A percentile compares a stretch with the other conserved stretches of the same genome.
These are phyloP conservation scores for Fusarium sp. DNA, from an alignment of 2,329 filamentous ascomycete genomes.

Conservation along the genomic window DNA sequence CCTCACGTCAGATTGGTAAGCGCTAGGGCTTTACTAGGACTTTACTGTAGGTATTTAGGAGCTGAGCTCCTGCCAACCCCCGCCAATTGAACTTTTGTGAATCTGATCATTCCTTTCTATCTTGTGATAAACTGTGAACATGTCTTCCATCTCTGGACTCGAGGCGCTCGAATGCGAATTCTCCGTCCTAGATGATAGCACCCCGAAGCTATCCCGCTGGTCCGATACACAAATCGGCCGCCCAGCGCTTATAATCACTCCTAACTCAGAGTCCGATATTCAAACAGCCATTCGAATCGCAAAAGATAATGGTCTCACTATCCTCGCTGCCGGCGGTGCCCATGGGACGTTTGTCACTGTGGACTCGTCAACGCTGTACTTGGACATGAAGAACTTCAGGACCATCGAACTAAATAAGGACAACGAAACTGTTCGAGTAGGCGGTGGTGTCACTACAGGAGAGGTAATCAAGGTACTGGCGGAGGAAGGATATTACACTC, in stretches of 20 bases:
- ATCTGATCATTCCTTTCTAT: accelerated
- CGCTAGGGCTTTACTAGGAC: constrained; percentile 13
- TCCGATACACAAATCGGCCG: constrained; percentile 43
- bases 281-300: constrained; percentile 44
- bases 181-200: background rate
- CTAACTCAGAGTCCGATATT: constrained; percentile 47
- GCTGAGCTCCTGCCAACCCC: accelerated
- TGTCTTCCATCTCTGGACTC: constrained; percentile 7
- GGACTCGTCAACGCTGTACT: constrained; percentile 45
- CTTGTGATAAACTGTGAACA: background rate
- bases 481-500: constrained; percentile 48
- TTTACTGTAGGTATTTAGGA: background rate
- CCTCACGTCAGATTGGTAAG: constrained; percentile 23
- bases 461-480: constrained; percentile 44
- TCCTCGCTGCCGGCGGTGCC: constrained; percentile 47
- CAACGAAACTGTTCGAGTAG: constrained; percentile 42
- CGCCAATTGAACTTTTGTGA: background rate
- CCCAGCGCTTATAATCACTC: constrained; percentile 47
- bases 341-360: constrained; percentile 48
- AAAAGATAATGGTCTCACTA: constrained; percentile 41
- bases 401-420: constrained; percentile 45
- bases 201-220: constrained; percentile 44
- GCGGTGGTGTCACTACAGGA: constrained; percentile 46
- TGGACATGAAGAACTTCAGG: constrained; percentile 50
- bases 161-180: constrained; percentile 22